Evolutionary conservation across 192 early-diverging fungal genomes (phyloP).

Genomic region (Radiomyces spectabilis): DNA sequence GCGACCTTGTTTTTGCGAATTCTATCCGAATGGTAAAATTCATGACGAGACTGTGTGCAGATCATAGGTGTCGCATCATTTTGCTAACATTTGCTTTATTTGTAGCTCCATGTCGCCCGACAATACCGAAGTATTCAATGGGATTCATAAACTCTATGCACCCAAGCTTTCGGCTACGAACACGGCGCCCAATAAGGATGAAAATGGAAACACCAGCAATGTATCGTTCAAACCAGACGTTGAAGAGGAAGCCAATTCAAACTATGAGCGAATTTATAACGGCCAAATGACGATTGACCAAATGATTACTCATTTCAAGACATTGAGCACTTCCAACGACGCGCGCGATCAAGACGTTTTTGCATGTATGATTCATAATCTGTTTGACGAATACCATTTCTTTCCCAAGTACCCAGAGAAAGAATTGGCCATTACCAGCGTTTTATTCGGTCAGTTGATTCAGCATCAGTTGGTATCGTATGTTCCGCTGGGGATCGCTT

Average conservation of each 20-base stretch:
- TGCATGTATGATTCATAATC: constrained; percentile 84
- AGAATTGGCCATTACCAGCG: constrained; percentile 81
- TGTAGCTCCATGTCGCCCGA: too few relatives aligned
- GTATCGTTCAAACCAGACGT: constrained; percentile 63
- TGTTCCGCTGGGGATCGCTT: constrained; percentile 70
- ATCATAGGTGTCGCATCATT: too few relatives aligned
- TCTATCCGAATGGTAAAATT: constrained; percentile 49
- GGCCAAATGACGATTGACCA: constrained; percentile 75
- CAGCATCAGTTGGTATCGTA: constrained; percentile 82
- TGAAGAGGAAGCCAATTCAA: constrained; percentile 65
- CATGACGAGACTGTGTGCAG: too few relatives aligned
- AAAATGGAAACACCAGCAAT: too few relatives aligned
- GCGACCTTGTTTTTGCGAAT: constrained; percentile 61
- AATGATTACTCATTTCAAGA: constrained; percentile 76
- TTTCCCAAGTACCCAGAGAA: constrained; percentile 92
- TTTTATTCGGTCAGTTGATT: constrained; percentile 86
- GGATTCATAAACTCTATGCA: too few relatives aligned
- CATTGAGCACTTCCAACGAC: constrained; percentile 71
- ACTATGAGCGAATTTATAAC: constrained; percentile 73
- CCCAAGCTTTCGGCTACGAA: too few relatives aligned
- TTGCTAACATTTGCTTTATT: too few relatives aligned
- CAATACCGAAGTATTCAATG: constrained; percentile 49
- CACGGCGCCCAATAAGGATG: too few relatives aligned
- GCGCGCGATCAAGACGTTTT: constrained; percentile 76
- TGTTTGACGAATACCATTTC: constrained; percentile 95